phyloP scores from a whole-genome alignment of 306 rosid species.

The Lablab purpureus region DNA sequence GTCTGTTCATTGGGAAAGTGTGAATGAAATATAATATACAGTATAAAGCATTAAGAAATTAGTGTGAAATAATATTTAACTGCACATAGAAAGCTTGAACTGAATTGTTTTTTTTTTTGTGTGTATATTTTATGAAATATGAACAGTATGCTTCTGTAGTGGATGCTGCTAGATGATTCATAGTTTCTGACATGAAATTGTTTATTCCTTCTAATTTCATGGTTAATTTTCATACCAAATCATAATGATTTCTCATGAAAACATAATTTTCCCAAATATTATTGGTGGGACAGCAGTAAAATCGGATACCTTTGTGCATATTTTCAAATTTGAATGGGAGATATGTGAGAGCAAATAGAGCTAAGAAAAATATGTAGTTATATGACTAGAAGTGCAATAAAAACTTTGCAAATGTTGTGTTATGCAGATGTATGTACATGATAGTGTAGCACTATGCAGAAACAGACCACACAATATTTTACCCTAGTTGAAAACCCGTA shows the following conservation, averaged over 20 bases:
- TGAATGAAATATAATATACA: not conserved
- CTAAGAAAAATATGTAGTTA: not conserved
- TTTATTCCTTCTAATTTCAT: not conserved
- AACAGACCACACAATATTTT: not conserved
- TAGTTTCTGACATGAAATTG: not conserved
- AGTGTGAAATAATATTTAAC: constrained; percentile 5
- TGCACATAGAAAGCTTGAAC: not conserved
- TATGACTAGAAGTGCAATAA: not conserved
- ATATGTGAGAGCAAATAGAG: not conserved
- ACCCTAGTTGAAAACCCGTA: not conserved
- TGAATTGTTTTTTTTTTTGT: not conserved
- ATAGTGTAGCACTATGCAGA: not conserved
- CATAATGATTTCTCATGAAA: not conserved
- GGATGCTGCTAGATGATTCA: not conserved
- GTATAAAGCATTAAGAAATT: constrained; percentile 1
- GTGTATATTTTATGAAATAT: too few species aligned
- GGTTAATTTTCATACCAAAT: not conserved
- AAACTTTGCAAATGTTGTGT: not conserved
- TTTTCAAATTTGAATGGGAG: constrained; percentile 19
- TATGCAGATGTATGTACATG: not conserved
- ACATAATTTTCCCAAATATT: not conserved
- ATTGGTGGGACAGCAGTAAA: not conserved
- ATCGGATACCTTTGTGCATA: not conserved
- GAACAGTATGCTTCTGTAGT: not conserved
- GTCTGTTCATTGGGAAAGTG: not conserved